These are phyloP conservation scores for Stagonosporopsis tanaceti DNA, from an alignment of 2,329 filamentous ascomycete genomes.

Conservation along the genomic window DNA sequence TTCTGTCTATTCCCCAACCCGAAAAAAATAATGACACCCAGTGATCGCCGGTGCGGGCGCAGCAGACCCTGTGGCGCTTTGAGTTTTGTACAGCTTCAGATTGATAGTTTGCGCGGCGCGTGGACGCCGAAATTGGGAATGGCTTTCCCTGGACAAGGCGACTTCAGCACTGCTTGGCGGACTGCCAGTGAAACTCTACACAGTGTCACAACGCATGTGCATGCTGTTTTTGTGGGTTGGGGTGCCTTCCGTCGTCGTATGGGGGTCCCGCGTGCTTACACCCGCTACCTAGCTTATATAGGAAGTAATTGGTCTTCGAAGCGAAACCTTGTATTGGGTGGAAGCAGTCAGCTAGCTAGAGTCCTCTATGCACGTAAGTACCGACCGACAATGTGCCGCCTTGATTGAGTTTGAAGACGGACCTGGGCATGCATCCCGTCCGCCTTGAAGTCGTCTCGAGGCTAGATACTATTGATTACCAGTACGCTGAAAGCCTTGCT, in stretches of 20 bases:
- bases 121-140: slow-evolving; percentile 9
- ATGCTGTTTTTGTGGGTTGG: not conserved
- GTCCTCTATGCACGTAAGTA: not conserved
- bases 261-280: slow-evolving; percentile 5
- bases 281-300: not conserved
- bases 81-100: not conserved
- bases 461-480: not conserved
- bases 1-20: not conserved
- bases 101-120: slow-evolving; percentile 5
- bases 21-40: not conserved
- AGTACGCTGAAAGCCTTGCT: slow-evolving; percentile 4
- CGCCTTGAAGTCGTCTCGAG: not conserved
- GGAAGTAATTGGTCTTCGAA: not conserved
- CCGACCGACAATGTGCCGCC: not conserved
- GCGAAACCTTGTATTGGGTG: not conserved
- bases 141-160: not conserved
- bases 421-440: slow-evolving; percentile 8
- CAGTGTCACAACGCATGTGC: not conserved
- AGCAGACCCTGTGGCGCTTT: slow-evolving; percentile 1
- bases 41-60: not conserved
- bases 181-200: slow-evolving; percentile 1
- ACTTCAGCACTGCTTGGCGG: slow-evolving; percentile 5
- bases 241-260: not conserved
- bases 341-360: slow-evolving; percentile 9
- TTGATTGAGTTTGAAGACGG: slow-evolving; percentile 1